Percentiles rank a stretch among this genome's conserved stretches.
Evolutionary conservation across 2,329 filamentous ascomycete species (phyloP).

Genomic region (Capronia americana): DNA sequence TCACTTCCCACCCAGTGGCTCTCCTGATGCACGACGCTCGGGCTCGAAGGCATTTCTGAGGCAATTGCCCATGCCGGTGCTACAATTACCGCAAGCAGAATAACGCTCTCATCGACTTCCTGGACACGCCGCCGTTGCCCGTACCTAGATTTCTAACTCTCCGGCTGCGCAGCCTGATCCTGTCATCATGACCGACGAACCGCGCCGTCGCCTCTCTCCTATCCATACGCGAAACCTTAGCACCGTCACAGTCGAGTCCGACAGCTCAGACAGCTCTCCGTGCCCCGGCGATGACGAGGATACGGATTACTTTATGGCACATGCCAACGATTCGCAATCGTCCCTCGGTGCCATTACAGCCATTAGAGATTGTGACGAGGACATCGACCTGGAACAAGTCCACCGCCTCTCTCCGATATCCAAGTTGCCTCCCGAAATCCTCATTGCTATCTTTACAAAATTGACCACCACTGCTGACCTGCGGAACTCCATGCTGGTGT

Average conservation of each 20-base stretch:
- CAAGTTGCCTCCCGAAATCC: constrained; percentile 87
- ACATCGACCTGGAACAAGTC: constrained; percentile 57
- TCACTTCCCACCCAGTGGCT: neutral
- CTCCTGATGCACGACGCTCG: constrained; percentile 13
- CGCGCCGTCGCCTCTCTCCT: constrained; percentile 33
- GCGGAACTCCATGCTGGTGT: constrained; percentile 90
- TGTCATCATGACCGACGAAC: constrained; percentile 36
- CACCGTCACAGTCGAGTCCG: constrained; percentile 38
- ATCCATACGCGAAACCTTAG: constrained; percentile 39
- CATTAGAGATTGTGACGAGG: constrained; percentile 73
- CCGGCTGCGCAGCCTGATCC: constrained; percentile 22
- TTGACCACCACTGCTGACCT: constrained; percentile 78
- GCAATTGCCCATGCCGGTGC: constrained; percentile 4
- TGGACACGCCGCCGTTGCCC: neutral
- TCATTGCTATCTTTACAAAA: constrained; percentile 90
- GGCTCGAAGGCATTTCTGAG: neutral
- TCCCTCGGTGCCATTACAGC: constrained; percentile 79
- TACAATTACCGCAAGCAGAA: constrained; percentile 9
- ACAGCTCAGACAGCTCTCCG: constrained; percentile 47
- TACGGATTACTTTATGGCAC: constrained; percentile 87
- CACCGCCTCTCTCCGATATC: constrained; percentile 79
- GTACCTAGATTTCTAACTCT: constrained; percentile 3
- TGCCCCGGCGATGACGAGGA: constrained; percentile 76
- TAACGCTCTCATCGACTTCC: neutral
- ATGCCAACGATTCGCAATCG: constrained; percentile 87